These are phyloP conservation scores for Funneliformis caledonium DNA, from an alignment of 371 early-diverging fungal genomes.

Conservation along the genomic window DNA sequence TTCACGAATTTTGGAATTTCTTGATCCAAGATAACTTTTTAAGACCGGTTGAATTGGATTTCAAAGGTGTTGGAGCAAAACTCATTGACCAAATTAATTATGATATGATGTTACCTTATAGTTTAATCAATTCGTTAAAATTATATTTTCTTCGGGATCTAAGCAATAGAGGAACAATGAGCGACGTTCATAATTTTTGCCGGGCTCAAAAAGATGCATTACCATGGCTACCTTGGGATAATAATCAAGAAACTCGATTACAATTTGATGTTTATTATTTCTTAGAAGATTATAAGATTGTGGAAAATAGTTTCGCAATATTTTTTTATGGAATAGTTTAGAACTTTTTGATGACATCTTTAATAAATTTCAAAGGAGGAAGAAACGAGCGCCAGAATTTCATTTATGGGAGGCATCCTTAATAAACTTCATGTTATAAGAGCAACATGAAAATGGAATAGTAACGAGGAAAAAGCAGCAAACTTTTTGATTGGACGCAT, in stretches of 20 bases:
- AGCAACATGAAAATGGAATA: slow-evolving; percentile 26
- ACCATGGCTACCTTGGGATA: slow-evolving; percentile 23
- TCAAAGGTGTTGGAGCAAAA: neutral
- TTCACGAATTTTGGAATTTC: slow-evolving; percentile 27
- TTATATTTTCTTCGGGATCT: slow-evolving; percentile 30
- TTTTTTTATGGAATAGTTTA: neutral
- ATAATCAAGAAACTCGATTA: neutral
- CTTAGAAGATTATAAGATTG: neutral
- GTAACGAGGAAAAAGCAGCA: neutral
- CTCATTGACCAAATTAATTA: neutral
- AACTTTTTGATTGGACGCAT: neutral
- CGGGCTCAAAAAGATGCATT: slow-evolving; percentile 3
- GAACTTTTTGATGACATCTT: slow-evolving; percentile 1
- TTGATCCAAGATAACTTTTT: neutral
- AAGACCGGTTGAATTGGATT: neutral
- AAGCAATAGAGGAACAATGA: neutral
- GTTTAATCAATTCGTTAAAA: slow-evolving; percentile 21
- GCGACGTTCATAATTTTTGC: slow-evolving; percentile 31
- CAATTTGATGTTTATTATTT: slow-evolving; percentile 32
- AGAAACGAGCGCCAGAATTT: neutral
- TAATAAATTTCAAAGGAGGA: neutral
- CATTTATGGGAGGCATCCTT: slow-evolving; percentile 1
- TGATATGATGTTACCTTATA: neutral
- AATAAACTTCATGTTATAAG: neutral
- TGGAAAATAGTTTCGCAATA: neutral